Evolutionary conservation across 768 basidiomycete genomes (phyloP).

Genomic region (Ephemerocybe angulata): DNA sequence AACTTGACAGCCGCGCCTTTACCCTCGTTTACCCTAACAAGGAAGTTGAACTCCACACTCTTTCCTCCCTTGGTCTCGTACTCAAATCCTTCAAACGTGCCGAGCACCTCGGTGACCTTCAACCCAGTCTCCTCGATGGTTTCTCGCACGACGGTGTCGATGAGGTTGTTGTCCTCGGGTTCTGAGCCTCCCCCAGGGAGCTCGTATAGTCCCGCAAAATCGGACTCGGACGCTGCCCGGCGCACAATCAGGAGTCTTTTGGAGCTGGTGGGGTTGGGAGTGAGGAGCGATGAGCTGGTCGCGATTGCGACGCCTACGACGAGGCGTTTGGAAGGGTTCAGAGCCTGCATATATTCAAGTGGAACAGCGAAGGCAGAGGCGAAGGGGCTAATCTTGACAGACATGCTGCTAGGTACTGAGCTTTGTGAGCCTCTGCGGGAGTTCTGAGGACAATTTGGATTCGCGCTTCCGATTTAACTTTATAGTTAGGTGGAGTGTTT

Average conservation of each 20-base stretch:
- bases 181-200: slow-evolving; percentile 13
- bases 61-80: slow-evolving; percentile 11
- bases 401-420: too few relatives aligned
- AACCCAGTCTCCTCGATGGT: slow-evolving; percentile 12
- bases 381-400: too few relatives aligned
- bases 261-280: not conserved
- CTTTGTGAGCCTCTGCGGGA: too few relatives aligned
- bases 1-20: slow-evolving; percentile 1
- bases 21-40: slow-evolving; percentile 8
- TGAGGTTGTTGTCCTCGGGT: slow-evolving; percentile 5
- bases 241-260: slow-evolving; percentile 9
- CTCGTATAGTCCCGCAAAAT: slow-evolving; percentile 11
- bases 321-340: slow-evolving; percentile 10
- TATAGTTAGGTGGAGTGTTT: too few relatives aligned
- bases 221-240: slow-evolving; percentile 10
- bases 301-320: slow-evolving; percentile 10
- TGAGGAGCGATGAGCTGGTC: too few relatives aligned
- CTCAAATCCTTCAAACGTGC: slow-evolving; percentile 10
- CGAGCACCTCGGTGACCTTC: slow-evolving; percentile 3
- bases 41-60: slow-evolving; percentile 13
- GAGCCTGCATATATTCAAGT: slow-evolving; percentile 5
- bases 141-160: slow-evolving; percentile 11
- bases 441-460: too few relatives aligned
- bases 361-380: slow-evolving; percentile 1
- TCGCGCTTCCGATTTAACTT: too few relatives aligned